phyloP scores from a whole-genome alignment of 2,329 filamentous ascomycete genomes.

The Fusarium xylarioides region DNA sequence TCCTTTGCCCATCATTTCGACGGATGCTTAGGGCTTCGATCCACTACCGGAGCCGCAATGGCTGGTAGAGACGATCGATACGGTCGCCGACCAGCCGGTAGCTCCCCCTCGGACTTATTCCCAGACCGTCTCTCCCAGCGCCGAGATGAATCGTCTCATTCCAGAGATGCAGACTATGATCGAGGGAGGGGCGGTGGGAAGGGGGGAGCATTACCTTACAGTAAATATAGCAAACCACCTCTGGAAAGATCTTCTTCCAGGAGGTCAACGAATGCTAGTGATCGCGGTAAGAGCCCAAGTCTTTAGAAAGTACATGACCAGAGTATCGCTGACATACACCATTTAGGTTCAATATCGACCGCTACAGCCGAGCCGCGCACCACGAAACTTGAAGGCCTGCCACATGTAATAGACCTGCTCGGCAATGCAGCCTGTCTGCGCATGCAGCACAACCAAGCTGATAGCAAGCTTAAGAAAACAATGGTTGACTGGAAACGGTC shows the following conservation, averaged over 20 bases:
- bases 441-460: slow-evolving; percentile 26
- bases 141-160: slow-evolving; percentile 11
- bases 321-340: neutral
- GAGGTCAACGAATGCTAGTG: slow-evolving; percentile 4
- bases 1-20: neutral
- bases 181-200: slow-evolving; percentile 3
- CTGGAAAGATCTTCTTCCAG: slow-evolving; percentile 1
- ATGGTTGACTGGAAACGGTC: slow-evolving; percentile 25
- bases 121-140: slow-evolving; percentile 11
- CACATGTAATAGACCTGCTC: slow-evolving; percentile 30
- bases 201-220: neutral
- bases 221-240: neutral
- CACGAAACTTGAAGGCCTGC: slow-evolving; percentile 1
- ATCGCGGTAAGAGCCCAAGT: slow-evolving; percentile 27
- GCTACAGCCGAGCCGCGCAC: neutral
- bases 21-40: slow-evolving; percentile 25
- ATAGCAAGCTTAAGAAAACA: slow-evolving; percentile 26
- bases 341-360: neutral
- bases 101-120: slow-evolving; percentile 1
- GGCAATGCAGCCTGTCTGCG: slow-evolving; percentile 36
- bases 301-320: neutral
- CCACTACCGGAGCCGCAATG: slow-evolving; percentile 33
- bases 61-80: slow-evolving; percentile 31
- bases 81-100: slow-evolving; percentile 10
- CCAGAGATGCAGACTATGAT: neutral